Conservation (phyloP, 106 monocot species). For the Acorus calamus region DNA sequence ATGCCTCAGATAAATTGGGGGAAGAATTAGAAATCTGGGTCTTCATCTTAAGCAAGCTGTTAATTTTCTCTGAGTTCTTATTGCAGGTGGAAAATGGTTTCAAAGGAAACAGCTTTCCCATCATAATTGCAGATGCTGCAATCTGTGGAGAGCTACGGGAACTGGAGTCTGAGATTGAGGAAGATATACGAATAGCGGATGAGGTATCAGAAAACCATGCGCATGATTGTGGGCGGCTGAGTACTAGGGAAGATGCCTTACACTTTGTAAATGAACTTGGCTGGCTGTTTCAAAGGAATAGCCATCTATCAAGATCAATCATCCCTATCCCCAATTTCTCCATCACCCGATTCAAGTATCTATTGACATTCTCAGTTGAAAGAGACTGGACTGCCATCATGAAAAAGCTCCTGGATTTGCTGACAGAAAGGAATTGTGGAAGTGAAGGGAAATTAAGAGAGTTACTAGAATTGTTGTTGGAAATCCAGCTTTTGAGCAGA, state of each 20-base stretch:
- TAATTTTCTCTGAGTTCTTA: conserved; percentile 4
- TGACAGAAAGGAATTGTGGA: no score
- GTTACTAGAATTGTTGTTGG: no score
- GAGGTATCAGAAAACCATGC: conserved; percentile 15
- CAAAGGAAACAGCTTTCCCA: conserved; percentile 88
- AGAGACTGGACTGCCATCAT: no score
- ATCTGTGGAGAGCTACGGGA: conserved; percentile 74
- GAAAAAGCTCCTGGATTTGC: no score
- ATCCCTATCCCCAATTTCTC: no score
- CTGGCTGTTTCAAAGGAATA: conserved; percentile 84
- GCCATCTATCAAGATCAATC: background rate
- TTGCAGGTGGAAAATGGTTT: conserved; percentile 95
- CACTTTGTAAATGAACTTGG: conserved; percentile 96
- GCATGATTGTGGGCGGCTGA: conserved; percentile 5
- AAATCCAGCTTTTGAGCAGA: no score
- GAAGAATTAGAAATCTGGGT: no score
- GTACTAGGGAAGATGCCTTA: conserved; percentile 52
- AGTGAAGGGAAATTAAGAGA: no score
- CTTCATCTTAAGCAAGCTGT: no score
- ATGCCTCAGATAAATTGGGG: no score
- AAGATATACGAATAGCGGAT: conserved; percentile 17
- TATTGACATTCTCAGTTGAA: no score
- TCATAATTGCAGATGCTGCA: conserved; percentile 63
- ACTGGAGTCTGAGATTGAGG: conserved; percentile 72
- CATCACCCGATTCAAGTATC: no score